Evolutionary conservation across 1,139 yeast species (phyloP).

Genomic region (Suhomyces kunorum): DNA sequence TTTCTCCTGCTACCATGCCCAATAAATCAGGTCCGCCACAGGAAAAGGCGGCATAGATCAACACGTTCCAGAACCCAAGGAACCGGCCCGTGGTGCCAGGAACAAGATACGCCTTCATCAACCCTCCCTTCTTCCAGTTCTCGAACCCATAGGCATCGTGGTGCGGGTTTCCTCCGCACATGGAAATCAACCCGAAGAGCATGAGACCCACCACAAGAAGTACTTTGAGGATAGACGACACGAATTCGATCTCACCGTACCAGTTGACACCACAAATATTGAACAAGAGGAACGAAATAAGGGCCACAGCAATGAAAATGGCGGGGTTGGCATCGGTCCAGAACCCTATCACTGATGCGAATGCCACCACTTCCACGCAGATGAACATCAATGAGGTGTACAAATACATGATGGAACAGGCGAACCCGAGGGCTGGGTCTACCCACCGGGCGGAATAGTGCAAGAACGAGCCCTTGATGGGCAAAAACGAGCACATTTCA

Average conservation of each 20-base stretch:
- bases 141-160: constrained; percentile 40
- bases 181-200: constrained; percentile 35
- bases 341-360: constrained; percentile 36
- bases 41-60: constrained; percentile 41
- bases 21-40: constrained; percentile 48
- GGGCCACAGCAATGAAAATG: constrained; percentile 35
- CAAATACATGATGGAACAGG: constrained; percentile 38
- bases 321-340: constrained; percentile 45
- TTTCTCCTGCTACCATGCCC: constrained; percentile 38
- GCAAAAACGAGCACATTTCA: constrained; percentile 43
- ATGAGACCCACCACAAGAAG: constrained; percentile 42
- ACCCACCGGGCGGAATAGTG: constrained; percentile 42
- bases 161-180: constrained; percentile 18
- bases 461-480: constrained; percentile 41
- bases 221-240: constrained; percentile 40
- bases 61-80: constrained; percentile 37
- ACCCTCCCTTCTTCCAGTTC: constrained; percentile 38
- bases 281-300: constrained; percentile 31
- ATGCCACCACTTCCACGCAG: constrained; percentile 40
- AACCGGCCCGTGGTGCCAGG: constrained; percentile 38
- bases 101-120: constrained; percentile 33
- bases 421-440: constrained; percentile 45
- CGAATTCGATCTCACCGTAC: constrained; percentile 45
- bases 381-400: constrained; percentile 41
- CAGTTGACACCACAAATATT: constrained; percentile 40